Base-by-base conservation (phyloP, 441 rosid genomes). In the Geranium incanum region DNA sequence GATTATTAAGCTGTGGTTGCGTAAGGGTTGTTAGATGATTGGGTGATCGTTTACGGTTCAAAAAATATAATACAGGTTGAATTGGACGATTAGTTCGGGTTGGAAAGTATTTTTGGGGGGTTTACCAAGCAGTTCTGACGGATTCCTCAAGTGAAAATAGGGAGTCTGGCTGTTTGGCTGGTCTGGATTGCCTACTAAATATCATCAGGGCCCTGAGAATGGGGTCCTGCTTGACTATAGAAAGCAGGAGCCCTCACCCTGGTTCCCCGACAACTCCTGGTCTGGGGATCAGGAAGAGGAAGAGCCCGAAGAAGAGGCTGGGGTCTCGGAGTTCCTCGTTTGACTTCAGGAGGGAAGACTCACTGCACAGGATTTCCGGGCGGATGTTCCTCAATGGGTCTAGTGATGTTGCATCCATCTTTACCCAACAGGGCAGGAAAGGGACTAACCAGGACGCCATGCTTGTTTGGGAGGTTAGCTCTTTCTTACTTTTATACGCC, bases 181-280 rank as follows among this genome's bases (percentile, higher is more conserved):
- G 86, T 87, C 97, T 95, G 97, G 99, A 95, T 82, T 95, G 99
- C 95, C 64, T 95, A 78, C 71, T 92, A 64, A 79, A 81, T 81
- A 87, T 95, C 63, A 81, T 92, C 94, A 92, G 99, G 93, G 97
- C 99, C 97, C 97, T 95, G 13, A 88, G 86, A 82, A 95, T 95
- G 99, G 99, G 99, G 89, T 95, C 98, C 98, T 95, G 99, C 93
- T 86, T 95, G 76, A 89, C 97, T 80, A 81, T 86, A 16, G 97
- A 90, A 77, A 87, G 87, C 88, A 79, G 93, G 87, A 89, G 88
- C 81, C 92, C 97, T 79, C 76, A 79, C 76, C 94, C 97, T 23
- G 93, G 94, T 5, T 84, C 97, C n/a, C 97, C 97, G 57, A 79
- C 88, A 77, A 89, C 98, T 68, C 90, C 96, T 68, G 84, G 75